These are phyloP conservation scores for Xylaria scruposa DNA, from an alignment of 495 filamentous ascomycete genomes.

Conservation along the genomic window DNA sequence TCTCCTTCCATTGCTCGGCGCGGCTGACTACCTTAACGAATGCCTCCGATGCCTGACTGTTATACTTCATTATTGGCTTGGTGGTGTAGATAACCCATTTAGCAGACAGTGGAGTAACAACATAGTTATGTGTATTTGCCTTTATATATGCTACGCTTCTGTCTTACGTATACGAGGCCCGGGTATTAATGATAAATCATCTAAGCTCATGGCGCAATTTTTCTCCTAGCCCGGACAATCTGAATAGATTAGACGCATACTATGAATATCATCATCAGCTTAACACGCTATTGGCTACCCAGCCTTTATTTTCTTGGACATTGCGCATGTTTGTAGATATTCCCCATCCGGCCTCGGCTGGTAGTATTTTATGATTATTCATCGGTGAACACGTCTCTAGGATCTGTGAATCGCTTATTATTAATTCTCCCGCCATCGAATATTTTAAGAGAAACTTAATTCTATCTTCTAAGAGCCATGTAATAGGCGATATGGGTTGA, in stretches of 20 bases:
- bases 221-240: not conserved
- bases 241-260: not conserved
- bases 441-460: not conserved
- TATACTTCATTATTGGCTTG: not conserved
- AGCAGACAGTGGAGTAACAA: not conserved
- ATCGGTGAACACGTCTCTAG: not conserved
- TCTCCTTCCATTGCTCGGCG: not conserved
- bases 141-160: conserved; percentile 1
- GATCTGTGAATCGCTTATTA: not conserved
- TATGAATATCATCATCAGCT: not conserved
- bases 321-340: not conserved
- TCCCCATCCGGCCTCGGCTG: conserved; percentile 1
- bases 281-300: not conserved
- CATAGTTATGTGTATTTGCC: not conserved
- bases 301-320: not conserved
- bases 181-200: not conserved
- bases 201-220: not conserved
- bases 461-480: not conserved
- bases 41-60: not conserved
- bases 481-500: not conserved
- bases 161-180: not conserved
- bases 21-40: not conserved
- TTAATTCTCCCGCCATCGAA: not conserved
- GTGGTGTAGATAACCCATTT: not conserved
- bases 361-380: not conserved